phyloP scores from a whole-genome alignment of 2,329 filamentous ascomycete species.

The Aspergillus melleus region DNA sequence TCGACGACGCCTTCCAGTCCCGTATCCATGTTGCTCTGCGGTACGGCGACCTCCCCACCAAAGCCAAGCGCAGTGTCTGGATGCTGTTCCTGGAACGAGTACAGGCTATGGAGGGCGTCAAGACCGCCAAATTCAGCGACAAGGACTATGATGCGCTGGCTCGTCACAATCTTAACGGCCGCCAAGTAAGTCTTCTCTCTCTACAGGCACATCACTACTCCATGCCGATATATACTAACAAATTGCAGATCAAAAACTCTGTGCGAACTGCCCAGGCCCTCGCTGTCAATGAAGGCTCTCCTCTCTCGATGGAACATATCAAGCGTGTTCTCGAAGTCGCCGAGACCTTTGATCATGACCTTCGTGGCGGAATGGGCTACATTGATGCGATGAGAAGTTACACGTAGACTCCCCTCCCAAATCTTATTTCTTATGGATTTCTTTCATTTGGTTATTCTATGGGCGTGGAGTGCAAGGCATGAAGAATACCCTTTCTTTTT shows the following conservation, averaged over 20 bases:
- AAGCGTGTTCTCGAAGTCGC: conserved; percentile 80
- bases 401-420: conserved; percentile 28
- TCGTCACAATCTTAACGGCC: conserved; percentile 67
- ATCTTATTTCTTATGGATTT: not conserved
- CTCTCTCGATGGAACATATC: conserved; percentile 76
- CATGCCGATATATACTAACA: conserved; percentile 1
- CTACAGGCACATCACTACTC: not conserved
- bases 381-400: conserved; percentile 84
- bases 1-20: conserved; percentile 87
- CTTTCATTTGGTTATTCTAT: not conserved
- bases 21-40: conserved; percentile 82
- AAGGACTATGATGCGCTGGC: conserved; percentile 68
- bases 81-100: conserved; percentile 79
- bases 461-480: not conserved
- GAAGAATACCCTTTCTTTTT: not conserved
- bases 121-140: conserved; percentile 50
- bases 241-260: conserved; percentile 76
- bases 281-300: conserved; percentile 70
- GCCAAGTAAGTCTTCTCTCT: conserved; percentile 53
- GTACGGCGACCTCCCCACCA: conserved; percentile 71
- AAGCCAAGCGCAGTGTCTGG: conserved; percentile 78
- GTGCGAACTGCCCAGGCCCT: conserved; percentile 80
- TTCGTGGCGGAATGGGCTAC: conserved; percentile 78
- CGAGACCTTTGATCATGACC: conserved; percentile 77
- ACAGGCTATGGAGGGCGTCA: conserved; percentile 61